These are phyloP conservation scores for Mycena belliarum DNA, from an alignment of 768 basidiomycete species.

Conservation along the genomic window DNA sequence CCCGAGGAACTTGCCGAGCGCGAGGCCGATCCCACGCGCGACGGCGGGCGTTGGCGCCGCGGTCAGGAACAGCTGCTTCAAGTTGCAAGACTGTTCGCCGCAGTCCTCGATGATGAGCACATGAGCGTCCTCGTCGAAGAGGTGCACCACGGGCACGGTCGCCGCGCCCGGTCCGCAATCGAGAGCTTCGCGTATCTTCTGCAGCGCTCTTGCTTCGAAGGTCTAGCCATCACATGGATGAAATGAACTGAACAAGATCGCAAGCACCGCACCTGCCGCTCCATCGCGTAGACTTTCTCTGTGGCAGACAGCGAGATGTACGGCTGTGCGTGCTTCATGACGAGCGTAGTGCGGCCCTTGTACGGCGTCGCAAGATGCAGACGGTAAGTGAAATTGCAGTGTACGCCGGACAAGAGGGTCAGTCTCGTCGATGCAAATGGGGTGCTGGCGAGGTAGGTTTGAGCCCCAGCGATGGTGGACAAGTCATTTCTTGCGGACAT, in stretches of 20 bases:
- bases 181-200: slow-evolving; percentile 27
- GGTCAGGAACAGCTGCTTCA: slow-evolving; percentile 43
- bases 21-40: slow-evolving; percentile 48
- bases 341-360: slow-evolving; percentile 32
- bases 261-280: slow-evolving; percentile 42
- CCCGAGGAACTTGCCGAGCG: slow-evolving; percentile 57
- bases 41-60: slow-evolving; percentile 31
- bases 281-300: slow-evolving; percentile 33
- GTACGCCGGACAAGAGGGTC: slow-evolving; percentile 36
- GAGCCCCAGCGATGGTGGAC: neutral
- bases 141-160: slow-evolving; percentile 39
- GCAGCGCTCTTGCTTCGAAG: slow-evolving; percentile 35
- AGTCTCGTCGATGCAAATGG: slow-evolving; percentile 36
- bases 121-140: slow-evolving; percentile 39
- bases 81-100: slow-evolving; percentile 33
- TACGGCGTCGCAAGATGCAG: slow-evolving; percentile 33
- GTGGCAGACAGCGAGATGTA: slow-evolving; percentile 20
- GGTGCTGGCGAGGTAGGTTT: slow-evolving; percentile 34
- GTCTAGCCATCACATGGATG: no score
- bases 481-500: neutral
- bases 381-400: slow-evolving; percentile 43
- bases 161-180: slow-evolving; percentile 26
- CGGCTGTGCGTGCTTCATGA: slow-evolving; percentile 48
- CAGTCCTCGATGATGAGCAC: slow-evolving; percentile 54
- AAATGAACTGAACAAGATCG: no score